These are phyloP conservation scores for Isabelozyma gotoi DNA, from an alignment of 805 yeast species.

Conservation along the genomic window DNA sequence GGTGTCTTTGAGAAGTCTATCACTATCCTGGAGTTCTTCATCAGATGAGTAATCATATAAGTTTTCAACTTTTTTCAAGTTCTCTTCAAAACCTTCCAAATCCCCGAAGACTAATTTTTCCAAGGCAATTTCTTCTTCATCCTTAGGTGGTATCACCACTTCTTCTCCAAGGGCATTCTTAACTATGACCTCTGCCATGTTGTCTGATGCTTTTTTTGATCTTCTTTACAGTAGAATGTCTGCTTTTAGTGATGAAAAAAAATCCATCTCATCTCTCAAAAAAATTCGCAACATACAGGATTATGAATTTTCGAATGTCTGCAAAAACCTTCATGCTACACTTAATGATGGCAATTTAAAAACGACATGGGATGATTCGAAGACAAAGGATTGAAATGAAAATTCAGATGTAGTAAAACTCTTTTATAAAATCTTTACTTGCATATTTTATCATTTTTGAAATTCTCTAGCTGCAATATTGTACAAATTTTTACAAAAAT, in stretches of 20 bases:
- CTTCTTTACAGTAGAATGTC: not conserved
- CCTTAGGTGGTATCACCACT: constrained; percentile 62
- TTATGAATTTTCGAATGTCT: not conserved
- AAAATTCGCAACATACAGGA: not conserved
- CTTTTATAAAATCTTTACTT: too few relatives aligned
- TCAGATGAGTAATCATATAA: constrained; percentile 49
- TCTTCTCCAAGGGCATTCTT: constrained; percentile 9
- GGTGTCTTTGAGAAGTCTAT: constrained; percentile 24
- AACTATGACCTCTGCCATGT: not conserved
- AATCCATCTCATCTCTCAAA: not conserved
- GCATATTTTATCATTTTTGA: too few relatives aligned
- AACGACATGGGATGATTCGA: too few relatives aligned
- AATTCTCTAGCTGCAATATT: too few relatives aligned
- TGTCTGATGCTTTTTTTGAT: not conserved
- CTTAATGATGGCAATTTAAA: too few relatives aligned
- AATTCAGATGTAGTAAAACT: not conserved
- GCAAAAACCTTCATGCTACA: too few relatives aligned
- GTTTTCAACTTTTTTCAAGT: constrained; percentile 60
- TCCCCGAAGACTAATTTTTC: constrained; percentile 93
- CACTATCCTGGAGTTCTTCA: constrained; percentile 29
- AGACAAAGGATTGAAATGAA: too few relatives aligned
- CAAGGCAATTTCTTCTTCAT: constrained; percentile 75
- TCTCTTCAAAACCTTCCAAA: constrained; percentile 64
- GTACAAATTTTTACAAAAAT: not conserved
- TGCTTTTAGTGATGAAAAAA: not conserved